Evolutionary conservation across 225 moss, liverwort and hornwort species (phyloP).

Genomic region (Lunularia cruciata): DNA sequence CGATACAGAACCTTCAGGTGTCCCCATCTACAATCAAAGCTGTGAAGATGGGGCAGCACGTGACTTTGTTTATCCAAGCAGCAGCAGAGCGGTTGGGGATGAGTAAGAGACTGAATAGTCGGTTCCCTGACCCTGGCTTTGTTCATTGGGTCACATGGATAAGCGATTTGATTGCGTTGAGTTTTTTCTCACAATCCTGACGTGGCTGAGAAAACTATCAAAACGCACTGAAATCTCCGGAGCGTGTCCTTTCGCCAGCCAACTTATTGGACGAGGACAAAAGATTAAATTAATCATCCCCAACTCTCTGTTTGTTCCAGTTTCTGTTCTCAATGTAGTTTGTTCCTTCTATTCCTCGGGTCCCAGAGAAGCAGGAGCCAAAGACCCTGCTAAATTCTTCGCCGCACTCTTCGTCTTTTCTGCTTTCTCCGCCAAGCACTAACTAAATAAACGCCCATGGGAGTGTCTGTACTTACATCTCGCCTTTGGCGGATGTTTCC

Average conservation of each 20-base stretch:
- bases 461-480: conserved; percentile 1
- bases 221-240: conserved; percentile 28
- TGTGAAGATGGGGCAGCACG: too few relatives aligned
- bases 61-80: too few relatives aligned
- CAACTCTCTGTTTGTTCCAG: neutral
- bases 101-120: neutral
- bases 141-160: too few relatives aligned
- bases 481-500: neutral
- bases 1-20: too few relatives aligned
- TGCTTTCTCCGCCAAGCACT: neutral
- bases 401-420: neutral
- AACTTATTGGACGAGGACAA: neutral
- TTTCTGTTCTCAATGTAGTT: neutral
- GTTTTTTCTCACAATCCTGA: neutral
- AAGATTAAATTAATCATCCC: neutral
- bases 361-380: neutral
- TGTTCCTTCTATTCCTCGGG: neutral
- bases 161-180: too few relatives aligned
- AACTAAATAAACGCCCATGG: neutral
- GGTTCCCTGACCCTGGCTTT: too few relatives aligned
- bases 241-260: conserved; percentile 17
- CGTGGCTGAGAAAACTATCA: conserved; percentile 6
- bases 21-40: too few relatives aligned
- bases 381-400: neutral
- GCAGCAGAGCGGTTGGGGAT: neutral